phyloP scores from a whole-genome alignment of 2,329 filamentous ascomycete genomes.

The Helminthosporium solani region DNA sequence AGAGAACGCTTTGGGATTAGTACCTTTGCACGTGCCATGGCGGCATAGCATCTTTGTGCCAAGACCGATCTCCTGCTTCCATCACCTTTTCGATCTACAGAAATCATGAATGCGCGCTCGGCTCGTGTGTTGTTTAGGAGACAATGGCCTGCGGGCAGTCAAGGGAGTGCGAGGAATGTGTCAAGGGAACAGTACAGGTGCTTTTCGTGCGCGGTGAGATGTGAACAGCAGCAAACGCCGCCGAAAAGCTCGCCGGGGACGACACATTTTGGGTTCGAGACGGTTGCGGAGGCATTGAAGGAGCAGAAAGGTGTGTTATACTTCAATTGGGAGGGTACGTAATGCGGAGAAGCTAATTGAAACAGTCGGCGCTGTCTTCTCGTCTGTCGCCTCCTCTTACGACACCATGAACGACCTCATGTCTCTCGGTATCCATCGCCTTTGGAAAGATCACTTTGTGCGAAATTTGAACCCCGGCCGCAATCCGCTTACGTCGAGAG shows the following conservation, averaged over 20 bases:
- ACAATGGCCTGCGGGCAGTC: constrained; percentile 31
- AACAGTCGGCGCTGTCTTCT: constrained; percentile 83
- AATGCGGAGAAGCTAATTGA: constrained; percentile 9
- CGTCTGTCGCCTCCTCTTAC: constrained; percentile 90
- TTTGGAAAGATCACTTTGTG: constrained; percentile 98
- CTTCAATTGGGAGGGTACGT: neutral
- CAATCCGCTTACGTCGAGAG: constrained; percentile 47
- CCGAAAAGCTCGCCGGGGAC: constrained; percentile 50
- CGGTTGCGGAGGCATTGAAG: constrained; percentile 78
- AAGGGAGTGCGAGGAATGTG: constrained; percentile 12
- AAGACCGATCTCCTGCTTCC: constrained; percentile 19
- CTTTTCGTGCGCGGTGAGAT: constrained; percentile 52
- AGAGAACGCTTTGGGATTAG: no score
- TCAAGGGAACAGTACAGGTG: constrained; percentile 46
- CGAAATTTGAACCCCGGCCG: constrained; percentile 82
- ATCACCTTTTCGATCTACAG: constrained; percentile 5
- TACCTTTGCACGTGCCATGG: constrained; percentile 35
- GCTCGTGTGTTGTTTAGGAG: constrained; percentile 28
- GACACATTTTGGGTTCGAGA: constrained; percentile 91
- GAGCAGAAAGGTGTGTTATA: constrained; percentile 58
- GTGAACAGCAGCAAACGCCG: constrained; percentile 42
- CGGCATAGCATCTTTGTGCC: constrained; percentile 22
- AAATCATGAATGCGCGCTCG: constrained; percentile 29
- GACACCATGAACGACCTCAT: constrained; percentile 99
- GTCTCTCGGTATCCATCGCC: constrained; percentile 92